Percentiles rank a stretch among this genome's conserved stretches.
These are phyloP conservation scores for Juncus inflexus DNA, from an alignment of 176 grass and related monocot species.

Conservation along the genomic window DNA sequence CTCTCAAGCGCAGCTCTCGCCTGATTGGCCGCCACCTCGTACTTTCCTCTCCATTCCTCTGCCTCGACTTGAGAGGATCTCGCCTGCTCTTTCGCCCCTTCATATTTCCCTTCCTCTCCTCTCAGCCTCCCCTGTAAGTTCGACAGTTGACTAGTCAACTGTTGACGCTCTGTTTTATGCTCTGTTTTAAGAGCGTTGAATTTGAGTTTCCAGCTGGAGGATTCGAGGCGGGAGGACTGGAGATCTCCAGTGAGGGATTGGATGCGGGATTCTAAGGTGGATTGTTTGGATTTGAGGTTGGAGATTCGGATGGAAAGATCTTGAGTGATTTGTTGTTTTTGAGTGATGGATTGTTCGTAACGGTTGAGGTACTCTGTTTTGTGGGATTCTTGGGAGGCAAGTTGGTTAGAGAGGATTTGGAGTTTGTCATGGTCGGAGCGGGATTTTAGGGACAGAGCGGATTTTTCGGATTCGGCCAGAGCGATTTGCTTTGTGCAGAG, in stretches of 20 bases:
- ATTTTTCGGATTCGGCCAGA: slow-evolving; percentile 60
- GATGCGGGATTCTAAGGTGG: slow-evolving; percentile 62
- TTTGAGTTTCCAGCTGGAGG: slow-evolving; percentile 55
- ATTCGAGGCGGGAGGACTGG: slow-evolving; percentile 46
- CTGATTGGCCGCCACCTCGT: slow-evolving; percentile 56
- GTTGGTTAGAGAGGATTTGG: slow-evolving; percentile 61
- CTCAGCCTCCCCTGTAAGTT: slow-evolving; percentile 49
- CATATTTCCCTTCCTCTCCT: slow-evolving; percentile 50
- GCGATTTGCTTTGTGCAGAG: slow-evolving; percentile 63
- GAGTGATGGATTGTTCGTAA: slow-evolving; percentile 52
- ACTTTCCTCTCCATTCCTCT: slow-evolving; percentile 66
- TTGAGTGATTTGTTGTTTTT: slow-evolving; percentile 56
- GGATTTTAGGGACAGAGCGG: slow-evolving; percentile 53
- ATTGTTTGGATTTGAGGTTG: slow-evolving; percentile 59
- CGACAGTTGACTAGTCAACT: slow-evolving; percentile 31
- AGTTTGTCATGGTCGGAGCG: slow-evolving; percentile 66
- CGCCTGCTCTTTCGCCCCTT: slow-evolving; percentile 54
- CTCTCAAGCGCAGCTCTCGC: slow-evolving; percentile 68
- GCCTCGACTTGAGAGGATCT: slow-evolving; percentile 60
- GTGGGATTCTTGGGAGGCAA: slow-evolving; percentile 54
- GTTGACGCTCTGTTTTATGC: slow-evolving; percentile 41
- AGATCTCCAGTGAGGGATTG: slow-evolving; percentile 55
- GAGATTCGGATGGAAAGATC: slow-evolving; percentile 51
- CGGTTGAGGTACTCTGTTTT: slow-evolving; percentile 68
- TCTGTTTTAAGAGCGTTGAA: slow-evolving; percentile 43